These are phyloP conservation scores for Mycena pura DNA, from an alignment of 768 basidiomycete genomes.

Conservation along the genomic window DNA sequence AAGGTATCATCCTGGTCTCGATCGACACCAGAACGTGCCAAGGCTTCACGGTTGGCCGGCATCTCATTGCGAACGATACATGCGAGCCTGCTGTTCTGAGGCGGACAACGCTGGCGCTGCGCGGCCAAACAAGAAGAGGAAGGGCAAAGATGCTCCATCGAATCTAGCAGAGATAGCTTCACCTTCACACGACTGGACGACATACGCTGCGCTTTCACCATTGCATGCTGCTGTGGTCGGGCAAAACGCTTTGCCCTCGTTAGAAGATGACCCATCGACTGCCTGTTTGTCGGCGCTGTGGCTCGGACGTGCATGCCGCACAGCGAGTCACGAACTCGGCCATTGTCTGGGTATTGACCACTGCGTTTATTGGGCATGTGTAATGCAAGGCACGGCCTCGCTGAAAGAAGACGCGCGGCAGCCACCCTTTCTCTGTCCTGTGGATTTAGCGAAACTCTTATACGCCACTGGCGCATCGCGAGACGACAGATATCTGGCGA, in stretches of 20 bases:
- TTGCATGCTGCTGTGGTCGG: conserved; percentile 31
- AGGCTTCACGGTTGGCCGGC: conserved; percentile 45
- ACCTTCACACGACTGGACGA: background rate
- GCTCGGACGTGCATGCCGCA: conserved; percentile 43
- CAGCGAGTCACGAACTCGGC: conserved; percentile 47
- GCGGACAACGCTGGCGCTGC: background rate
- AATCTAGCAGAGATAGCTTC: background rate
- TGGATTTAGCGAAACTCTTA: conserved; percentile 41
- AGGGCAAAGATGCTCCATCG: background rate
- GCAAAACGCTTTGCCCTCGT: conserved; percentile 20
- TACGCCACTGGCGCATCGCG: conserved; percentile 30
- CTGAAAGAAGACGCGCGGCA: conserved; percentile 43
- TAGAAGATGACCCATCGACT: conserved; percentile 19
- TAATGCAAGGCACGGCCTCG: conserved; percentile 43
- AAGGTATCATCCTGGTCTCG: conserved; percentile 42
- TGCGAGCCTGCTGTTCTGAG: conserved; percentile 28
- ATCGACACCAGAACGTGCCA: conserved; percentile 36
- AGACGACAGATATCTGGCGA: conserved; percentile 31
- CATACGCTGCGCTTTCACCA: conserved; percentile 14
- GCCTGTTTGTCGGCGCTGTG: conserved; percentile 35
- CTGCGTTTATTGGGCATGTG: conserved; percentile 44
- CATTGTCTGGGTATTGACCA: conserved; percentile 50
- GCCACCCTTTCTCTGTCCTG: conserved; percentile 43
- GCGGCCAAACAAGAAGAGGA: conserved; percentile 18
- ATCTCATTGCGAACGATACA: conserved; percentile 39